phyloP scores from a whole-genome alignment of 495 filamentous ascomycete genomes.

The Xylaria cubensis region DNA sequence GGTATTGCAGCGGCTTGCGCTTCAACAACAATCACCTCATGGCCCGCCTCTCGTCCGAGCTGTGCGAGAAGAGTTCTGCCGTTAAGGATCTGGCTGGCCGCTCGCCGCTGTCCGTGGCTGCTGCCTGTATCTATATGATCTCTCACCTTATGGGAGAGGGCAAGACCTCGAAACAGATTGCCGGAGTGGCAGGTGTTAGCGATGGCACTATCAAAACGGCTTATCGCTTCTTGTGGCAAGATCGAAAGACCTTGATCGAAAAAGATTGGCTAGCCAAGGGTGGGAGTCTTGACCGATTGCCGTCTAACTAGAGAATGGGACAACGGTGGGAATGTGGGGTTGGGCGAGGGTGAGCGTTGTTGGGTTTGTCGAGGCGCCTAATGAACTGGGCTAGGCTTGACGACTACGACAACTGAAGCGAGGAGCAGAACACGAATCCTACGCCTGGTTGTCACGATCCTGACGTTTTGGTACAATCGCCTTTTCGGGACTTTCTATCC shows the following conservation, averaged over 20 bases:
- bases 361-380: not conserved
- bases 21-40: slow-evolving; percentile 68
- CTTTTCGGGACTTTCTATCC: not conserved
- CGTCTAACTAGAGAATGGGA: slow-evolving; percentile 44
- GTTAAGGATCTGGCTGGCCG: slow-evolving; percentile 85
- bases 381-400: not conserved
- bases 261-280: slow-evolving; percentile 73
- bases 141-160: slow-evolving; percentile 79
- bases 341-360: not conserved
- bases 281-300: slow-evolving; percentile 72
- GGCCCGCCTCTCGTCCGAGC: slow-evolving; percentile 71
- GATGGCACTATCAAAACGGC: slow-evolving; percentile 96
- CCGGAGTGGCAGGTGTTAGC: slow-evolving; percentile 79
- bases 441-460: not conserved
- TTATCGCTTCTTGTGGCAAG: slow-evolving; percentile 83
- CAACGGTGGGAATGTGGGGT: not conserved
- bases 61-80: slow-evolving; percentile 75
- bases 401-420: not conserved
- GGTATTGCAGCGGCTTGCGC: slow-evolving; percentile 82
- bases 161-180: slow-evolving; percentile 86
- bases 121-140: slow-evolving; percentile 95
- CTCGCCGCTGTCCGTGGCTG: slow-evolving; percentile 91
- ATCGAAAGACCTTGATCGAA: slow-evolving; percentile 75
- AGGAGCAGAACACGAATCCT: not conserved
- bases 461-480: not conserved